Evolutionary conservation across 345 rosid genomes (phyloP), one percentile per base, ranked within the genome.

Genomic region (Melastoma malabathricum): DNA sequence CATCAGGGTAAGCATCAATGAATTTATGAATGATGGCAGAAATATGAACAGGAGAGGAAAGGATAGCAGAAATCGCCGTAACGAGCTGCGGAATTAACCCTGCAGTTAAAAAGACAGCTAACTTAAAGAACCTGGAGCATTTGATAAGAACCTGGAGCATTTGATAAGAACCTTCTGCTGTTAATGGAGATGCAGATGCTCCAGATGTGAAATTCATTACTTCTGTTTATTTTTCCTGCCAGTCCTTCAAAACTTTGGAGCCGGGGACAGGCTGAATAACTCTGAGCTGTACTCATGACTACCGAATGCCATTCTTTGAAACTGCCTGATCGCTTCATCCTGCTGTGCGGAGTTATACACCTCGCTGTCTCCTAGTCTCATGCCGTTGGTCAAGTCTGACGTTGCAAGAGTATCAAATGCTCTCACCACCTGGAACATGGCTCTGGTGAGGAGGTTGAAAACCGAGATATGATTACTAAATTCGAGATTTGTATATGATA

Each of bases 321-420:
- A 80, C 72, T 77, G 69, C 82, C 93, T 80, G 39, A 92, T 79
- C 66, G 86, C 93, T 55, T 71, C 93, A 49, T 92, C 80, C 58
- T 82, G 94, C 67, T 76, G 71, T 10, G 93, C 87, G 3, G 87
- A 72, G 75, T 84, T 79, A 50, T 70, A 76, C 34, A 77, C 59
- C 76, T 77, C 87, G 57, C 96, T 92, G 68, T 86, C 85, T 31
- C 96, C 98, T 14, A 86, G 71, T 72, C 61, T 84, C 96, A 92
- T 84, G 57, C 98, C 98, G 31, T 86, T 92, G 6, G 64, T 75
- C 56, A 92, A 75, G 72, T 92, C 98, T 3, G 75, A 62, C 17
- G 73, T 58, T 25, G 79, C 80, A 68, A 82, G 62, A 71, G 68
- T 72, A 62, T 80, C 86, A 5, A 87, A 82, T 48, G 94, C 89